A percentile compares a stretch with the other conserved stretches of the same genome.
These are phyloP conservation scores for Epichloe sp. DNA, from an alignment of 2,329 filamentous ascomycete species.

Conservation along the genomic window DNA sequence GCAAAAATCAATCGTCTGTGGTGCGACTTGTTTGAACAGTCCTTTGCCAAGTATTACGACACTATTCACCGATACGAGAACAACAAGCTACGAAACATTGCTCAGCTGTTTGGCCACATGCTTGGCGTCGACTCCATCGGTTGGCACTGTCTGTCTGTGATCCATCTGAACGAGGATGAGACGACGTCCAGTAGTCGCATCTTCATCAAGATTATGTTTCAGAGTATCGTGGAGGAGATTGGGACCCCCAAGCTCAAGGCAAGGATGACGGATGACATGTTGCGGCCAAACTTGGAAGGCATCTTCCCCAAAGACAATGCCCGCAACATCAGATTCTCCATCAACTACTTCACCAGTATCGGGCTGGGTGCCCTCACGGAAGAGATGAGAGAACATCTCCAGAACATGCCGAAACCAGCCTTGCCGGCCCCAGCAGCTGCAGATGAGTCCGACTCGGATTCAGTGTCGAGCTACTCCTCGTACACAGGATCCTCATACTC, in stretches of 20 bases:
- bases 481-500: slow-evolving; percentile 29
- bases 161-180: slow-evolving; percentile 92
- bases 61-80: slow-evolving; percentile 97
- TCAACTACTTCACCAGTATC: slow-evolving; percentile 99
- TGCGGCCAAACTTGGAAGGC: slow-evolving; percentile 68
- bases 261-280: slow-evolving; percentile 62
- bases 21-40: slow-evolving; percentile 82
- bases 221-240: slow-evolving; percentile 77
- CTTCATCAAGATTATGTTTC: slow-evolving; percentile 95
- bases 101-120: slow-evolving; percentile 86
- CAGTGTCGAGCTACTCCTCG: slow-evolving; percentile 66
- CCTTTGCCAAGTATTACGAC: slow-evolving; percentile 88
- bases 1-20: slow-evolving; percentile 92
- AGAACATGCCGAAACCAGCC: slow-evolving; percentile 78
- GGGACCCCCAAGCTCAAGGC: slow-evolving; percentile 70
- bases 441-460: slow-evolving; percentile 54
- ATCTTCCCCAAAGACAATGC: slow-evolving; percentile 84
- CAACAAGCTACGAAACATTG: slow-evolving; percentile 87
- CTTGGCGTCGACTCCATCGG: slow-evolving; percentile 78
- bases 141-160: slow-evolving; percentile 76
- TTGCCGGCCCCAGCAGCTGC: slow-evolving; percentile 51
- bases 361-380: slow-evolving; percentile 92
- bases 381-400: slow-evolving; percentile 81
- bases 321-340: slow-evolving; percentile 85
- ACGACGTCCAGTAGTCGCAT: slow-evolving; percentile 94